Conservation (phyloP, 2,329 filamentous ascomycete species). For the Neonectria magnoliae region DNA sequence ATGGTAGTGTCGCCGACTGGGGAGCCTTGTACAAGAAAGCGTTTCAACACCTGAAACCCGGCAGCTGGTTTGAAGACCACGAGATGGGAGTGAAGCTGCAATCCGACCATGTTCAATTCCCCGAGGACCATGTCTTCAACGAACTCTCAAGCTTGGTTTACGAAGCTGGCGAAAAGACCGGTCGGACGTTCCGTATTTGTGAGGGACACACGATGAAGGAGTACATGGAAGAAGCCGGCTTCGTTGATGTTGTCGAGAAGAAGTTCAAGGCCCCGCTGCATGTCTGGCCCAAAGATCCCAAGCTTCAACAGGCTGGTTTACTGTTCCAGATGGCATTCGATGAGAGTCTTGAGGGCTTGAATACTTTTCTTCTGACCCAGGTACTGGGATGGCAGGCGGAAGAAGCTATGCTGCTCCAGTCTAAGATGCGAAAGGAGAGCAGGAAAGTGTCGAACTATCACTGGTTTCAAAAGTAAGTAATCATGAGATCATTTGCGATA, state of each 20-base stretch:
- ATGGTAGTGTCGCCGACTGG: conserved; percentile 17
- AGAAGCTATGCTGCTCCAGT: neutral
- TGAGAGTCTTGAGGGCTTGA: conserved; percentile 9
- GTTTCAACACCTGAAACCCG: neutral
- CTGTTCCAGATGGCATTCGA: conserved; percentile 1
- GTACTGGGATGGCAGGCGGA: neutral
- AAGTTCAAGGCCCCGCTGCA: neutral
- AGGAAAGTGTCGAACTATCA: conserved; percentile 4
- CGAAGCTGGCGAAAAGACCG: neutral
- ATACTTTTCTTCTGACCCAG: neutral
- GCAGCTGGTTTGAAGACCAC: conserved; percentile 1
- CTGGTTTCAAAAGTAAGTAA: conserved; percentile 5
- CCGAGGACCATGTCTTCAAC: conserved; percentile 7
- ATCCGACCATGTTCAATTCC: conserved; percentile 2
- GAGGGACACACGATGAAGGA: conserved; percentile 1
- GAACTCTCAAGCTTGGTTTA: neutral
- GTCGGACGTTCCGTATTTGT: neutral
- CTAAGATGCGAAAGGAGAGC: conserved; percentile 7
- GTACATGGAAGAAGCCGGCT: conserved; percentile 3
- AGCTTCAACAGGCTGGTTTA: neutral
- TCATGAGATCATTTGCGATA: too few relatives aligned
- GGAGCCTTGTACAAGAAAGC: conserved; percentile 6
- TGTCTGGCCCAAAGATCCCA: conserved; percentile 5
- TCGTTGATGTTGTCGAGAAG: conserved; percentile 10
- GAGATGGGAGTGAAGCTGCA: conserved; percentile 8